Base-by-base conservation (phyloP, 2,329 filamentous ascomycete species). In the Lachnellula hyalina region DNA sequence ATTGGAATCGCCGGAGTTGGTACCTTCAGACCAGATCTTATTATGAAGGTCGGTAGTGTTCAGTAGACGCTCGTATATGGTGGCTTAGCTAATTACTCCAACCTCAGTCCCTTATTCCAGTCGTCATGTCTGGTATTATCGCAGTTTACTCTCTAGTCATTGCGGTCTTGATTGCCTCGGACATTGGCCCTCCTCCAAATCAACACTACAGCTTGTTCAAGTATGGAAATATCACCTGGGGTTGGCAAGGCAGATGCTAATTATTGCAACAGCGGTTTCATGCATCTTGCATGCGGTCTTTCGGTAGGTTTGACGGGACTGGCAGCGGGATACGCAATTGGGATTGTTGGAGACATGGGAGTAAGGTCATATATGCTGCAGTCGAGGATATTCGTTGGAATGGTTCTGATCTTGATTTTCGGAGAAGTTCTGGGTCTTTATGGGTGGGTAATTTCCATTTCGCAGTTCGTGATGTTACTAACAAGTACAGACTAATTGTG, bases 71-170 rank as follows among this genome's bases (percentile, higher is more conserved):
- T 38, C 14, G 19, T 21, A 35, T 7, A 53, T 32, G 11, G 9
- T 4, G 21, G 14, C 6, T 17, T 19, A 14, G 23, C 55, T 61
- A 48, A 56, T 44, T 36, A 11, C 25, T 23, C 23, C 50, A 17
- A 15, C 11, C 45, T 35, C 65, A 91, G 88, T 92, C 87, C 54
- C 77, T 93, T 51, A 92, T 93, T 64, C 89, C 89, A 60, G 89
- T 94, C 63, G 86, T 99, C 78, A 99, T 99, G 94, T 96, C 94
- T 66, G 94, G 94, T 83, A 99, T 99, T 71, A 90, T 99, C 68
- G 94, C 94, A 55, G 94, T 99, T 64, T 99, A 99, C 76, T 90
- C 92, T 50, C 88, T 99, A 65, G 94, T 99, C 68, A 92, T 99
- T 65, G 89, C 93, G 17, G 94, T 99, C 68, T 83, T 99, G 64